Evolutionary conservation across 305 asterid genomes (phyloP).

Genomic region (Andrographis paniculata): DNA sequence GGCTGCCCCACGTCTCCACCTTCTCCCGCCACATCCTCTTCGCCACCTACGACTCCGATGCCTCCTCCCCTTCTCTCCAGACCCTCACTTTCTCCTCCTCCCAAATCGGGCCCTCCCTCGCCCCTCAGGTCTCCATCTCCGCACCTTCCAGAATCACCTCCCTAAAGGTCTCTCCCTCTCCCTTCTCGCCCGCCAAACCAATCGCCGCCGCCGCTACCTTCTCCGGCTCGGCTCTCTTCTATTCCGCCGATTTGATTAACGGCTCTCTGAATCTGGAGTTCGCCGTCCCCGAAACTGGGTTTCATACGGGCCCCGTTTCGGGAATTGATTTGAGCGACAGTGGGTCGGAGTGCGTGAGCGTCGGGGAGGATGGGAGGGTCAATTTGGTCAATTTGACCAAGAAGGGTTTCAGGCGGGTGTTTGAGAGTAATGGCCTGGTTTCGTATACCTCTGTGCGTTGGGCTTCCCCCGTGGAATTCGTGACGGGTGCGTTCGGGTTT

Average conservation of each 20-base stretch:
- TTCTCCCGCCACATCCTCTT: slow-evolving; percentile 63
- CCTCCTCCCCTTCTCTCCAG: slow-evolving; percentile 52
- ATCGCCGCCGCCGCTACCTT: slow-evolving; percentile 53
- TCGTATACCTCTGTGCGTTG: slow-evolving; percentile 66
- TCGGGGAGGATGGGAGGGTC: slow-evolving; percentile 77
- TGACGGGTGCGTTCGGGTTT: slow-evolving; percentile 81
- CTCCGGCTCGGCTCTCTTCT: slow-evolving; percentile 43
- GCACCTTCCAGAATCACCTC: slow-evolving; percentile 53
- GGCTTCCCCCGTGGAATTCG: slow-evolving; percentile 84
- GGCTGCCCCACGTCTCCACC: slow-evolving; percentile 75
- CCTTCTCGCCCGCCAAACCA: slow-evolving; percentile 34
- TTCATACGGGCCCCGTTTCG: slow-evolving; percentile 44
- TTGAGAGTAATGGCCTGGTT: slow-evolving; percentile 63
- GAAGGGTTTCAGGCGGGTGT: slow-evolving; percentile 43
- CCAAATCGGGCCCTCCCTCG: slow-evolving; percentile 20
- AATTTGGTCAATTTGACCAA: slow-evolving; percentile 40
- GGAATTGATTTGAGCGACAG: slow-evolving; percentile 62
- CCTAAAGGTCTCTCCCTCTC: slow-evolving; percentile 32
- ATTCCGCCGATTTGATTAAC: slow-evolving; percentile 41
- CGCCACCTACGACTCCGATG: slow-evolving; percentile 49
- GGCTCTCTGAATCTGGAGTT: slow-evolving; percentile 38
- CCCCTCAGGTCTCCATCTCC: slow-evolving; percentile 36
- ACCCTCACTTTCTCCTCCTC: slow-evolving; percentile 31
- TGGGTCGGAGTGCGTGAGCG: slow-evolving; percentile 66
- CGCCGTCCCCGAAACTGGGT: slow-evolving; percentile 35